phyloP scores from a whole-genome alignment of 495 filamentous ascomycete species.

The Aspergillus homomorphus region DNA sequence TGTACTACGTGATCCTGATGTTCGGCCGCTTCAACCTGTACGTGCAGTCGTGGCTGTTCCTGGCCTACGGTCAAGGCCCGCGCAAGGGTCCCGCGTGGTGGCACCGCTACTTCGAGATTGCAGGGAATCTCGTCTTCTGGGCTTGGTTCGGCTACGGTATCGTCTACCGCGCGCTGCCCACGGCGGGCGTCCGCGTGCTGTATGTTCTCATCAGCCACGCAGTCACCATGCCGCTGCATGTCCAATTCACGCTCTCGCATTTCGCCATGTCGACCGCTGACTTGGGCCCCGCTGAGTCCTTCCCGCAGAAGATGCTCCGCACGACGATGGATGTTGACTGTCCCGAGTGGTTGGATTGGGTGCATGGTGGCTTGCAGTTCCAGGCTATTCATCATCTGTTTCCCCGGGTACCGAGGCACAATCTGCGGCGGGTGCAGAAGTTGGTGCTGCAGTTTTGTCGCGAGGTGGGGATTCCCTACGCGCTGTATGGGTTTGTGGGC shows the following conservation, averaged over 20 bases:
- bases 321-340: conserved; percentile 93
- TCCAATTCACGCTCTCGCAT: conserved; percentile 90
- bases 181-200: conserved; percentile 56
- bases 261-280: conserved; percentile 88
- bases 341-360: conserved; percentile 79
- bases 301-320: conserved; percentile 82
- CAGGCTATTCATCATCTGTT: conserved; percentile 84
- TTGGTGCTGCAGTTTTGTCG: conserved; percentile 76
- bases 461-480: conserved; percentile 80
- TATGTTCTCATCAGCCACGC: conserved; percentile 77
- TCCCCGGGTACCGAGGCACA: conserved; percentile 78
- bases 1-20: conserved; percentile 70
- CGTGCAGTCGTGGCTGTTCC: conserved; percentile 66
- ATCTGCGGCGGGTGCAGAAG: conserved; percentile 68
- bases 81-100: conserved; percentile 72
- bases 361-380: conserved; percentile 85
- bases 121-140: conserved; percentile 77
- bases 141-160: conserved; percentile 78
- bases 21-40: conserved; percentile 85
- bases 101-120: conserved; percentile 74
- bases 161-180: conserved; percentile 65
- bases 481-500: conserved; percentile 78
- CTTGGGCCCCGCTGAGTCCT: conserved; percentile 71
- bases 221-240: conserved; percentile 74
- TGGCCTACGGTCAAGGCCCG: conserved; percentile 66